These are phyloP conservation scores for Colletotrichum higginsianum DNA, from an alignment of 2,329 filamentous ascomycete species.

Conservation along the genomic window DNA sequence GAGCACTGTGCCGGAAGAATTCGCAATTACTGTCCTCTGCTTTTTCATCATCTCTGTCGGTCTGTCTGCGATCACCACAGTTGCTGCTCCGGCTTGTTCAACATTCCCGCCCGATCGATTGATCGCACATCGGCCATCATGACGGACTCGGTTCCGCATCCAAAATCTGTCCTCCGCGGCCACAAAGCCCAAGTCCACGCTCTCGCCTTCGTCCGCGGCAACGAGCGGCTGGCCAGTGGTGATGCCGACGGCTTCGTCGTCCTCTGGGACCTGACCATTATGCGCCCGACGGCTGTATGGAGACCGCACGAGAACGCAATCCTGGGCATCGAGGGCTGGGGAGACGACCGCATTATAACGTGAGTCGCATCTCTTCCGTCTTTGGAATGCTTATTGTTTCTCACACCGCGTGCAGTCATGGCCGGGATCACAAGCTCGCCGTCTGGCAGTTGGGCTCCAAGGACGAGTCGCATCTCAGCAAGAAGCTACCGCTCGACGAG, in stretches of 20 bases:
- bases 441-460: conserved; percentile 81
- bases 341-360: conserved; percentile 83
- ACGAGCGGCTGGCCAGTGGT: conserved; percentile 84
- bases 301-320: conserved; percentile 85
- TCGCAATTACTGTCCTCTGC: neutral
- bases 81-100: neutral
- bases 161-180: conserved; percentile 82
- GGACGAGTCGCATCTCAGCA: conserved; percentile 77
- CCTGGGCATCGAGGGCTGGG: conserved; percentile 81
- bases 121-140: conserved; percentile 40
- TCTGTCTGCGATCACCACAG: neutral
- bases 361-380: conserved; percentile 61
- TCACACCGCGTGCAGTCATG: conserved; percentile 73
- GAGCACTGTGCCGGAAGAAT: neutral
- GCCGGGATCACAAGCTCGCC: conserved; percentile 87
- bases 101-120: neutral
- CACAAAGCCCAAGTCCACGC: conserved; percentile 86
- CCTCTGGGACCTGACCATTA: conserved; percentile 86
- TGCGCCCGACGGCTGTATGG: conserved; percentile 89
- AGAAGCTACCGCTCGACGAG: conserved; percentile 78
- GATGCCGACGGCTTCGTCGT: conserved; percentile 93
- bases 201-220: conserved; percentile 79
- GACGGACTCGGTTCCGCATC: conserved; percentile 54
- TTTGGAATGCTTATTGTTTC: neutral
- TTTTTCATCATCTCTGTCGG: neutral